These are phyloP conservation scores for Stachybotrys chartarum DNA, from an alignment of 2,329 filamentous ascomycete species.

Conservation along the genomic window DNA sequence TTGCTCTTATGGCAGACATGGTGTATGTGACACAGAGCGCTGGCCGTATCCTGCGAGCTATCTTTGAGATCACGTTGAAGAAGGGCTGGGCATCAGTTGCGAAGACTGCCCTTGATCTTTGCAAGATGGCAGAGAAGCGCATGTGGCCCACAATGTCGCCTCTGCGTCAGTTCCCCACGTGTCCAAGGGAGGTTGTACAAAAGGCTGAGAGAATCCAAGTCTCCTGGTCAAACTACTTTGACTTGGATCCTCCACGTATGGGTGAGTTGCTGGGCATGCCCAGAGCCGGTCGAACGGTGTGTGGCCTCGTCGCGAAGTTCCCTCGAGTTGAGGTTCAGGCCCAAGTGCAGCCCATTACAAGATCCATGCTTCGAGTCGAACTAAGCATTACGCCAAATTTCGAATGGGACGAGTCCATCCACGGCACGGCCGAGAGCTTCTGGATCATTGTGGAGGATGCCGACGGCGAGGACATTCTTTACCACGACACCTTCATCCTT, in stretches of 20 bases:
- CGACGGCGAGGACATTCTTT: constrained; percentile 91
- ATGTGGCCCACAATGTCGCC: constrained; percentile 99
- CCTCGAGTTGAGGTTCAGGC: constrained; percentile 88
- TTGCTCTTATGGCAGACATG: constrained; percentile 96
- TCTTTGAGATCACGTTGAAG: constrained; percentile 96
- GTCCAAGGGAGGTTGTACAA: constrained; percentile 76
- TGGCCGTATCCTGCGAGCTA: constrained; percentile 86
- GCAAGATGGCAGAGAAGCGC: constrained; percentile 98
- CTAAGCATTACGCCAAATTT: constrained; percentile 91
- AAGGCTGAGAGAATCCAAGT: constrained; percentile 95
- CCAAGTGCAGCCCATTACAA: constrained; percentile 88
- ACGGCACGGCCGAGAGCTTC: constrained; percentile 84
- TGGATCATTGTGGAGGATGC: constrained; percentile 98
- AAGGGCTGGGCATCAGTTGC: constrained; percentile 94
- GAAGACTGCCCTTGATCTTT: constrained; percentile 85
- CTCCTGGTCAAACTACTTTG: constrained; percentile 88
- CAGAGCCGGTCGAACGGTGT: constrained; percentile 79
- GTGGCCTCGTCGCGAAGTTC: constrained; percentile 82
- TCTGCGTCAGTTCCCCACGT: constrained; percentile 78
- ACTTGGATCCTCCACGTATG: constrained; percentile 93
- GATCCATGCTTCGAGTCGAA: constrained; percentile 86
- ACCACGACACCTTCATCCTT: constrained; percentile 88
- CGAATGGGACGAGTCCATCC: constrained; percentile 85
- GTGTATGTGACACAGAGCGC: constrained; percentile 98
- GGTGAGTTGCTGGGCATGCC: constrained; percentile 88